These are phyloP conservation scores for Litchi chinensis DNA, from an alignment of 345 rosid species.

Conservation along the genomic window DNA sequence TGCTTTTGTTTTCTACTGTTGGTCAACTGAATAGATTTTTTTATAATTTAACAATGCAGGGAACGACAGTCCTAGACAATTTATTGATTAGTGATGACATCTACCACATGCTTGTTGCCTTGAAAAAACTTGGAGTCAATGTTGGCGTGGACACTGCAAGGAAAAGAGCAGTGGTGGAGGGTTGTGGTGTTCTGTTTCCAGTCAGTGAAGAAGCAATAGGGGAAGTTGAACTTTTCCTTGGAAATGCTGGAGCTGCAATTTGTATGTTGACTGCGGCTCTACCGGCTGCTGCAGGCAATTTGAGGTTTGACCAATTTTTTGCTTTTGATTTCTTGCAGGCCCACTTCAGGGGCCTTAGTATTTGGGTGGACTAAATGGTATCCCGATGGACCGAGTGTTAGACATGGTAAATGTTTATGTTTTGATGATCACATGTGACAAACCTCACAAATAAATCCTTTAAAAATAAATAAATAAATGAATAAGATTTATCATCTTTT, in stretches of 20 bases:
- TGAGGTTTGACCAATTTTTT: constrained; percentile 45
- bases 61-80: constrained; percentile 87
- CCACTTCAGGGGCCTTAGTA: too few relatives aligned
- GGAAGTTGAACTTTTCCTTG: constrained; percentile 81
- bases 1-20: too few relatives aligned
- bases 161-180: constrained; percentile 74
- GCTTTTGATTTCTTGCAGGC: background rate
- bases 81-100: constrained; percentile 88
- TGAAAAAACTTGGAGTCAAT: constrained; percentile 66
- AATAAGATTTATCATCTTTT: too few relatives aligned
- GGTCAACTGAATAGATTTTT: too few relatives aligned
- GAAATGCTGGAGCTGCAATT: constrained; percentile 97
- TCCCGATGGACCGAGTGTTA: too few relatives aligned
- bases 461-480: too few relatives aligned
- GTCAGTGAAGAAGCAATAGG: constrained; percentile 52
- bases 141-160: constrained; percentile 57
- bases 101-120: constrained; percentile 86
- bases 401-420: too few relatives aligned
- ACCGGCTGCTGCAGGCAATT: constrained; percentile 86
- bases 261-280: constrained; percentile 94
- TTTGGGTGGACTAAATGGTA: too few relatives aligned
- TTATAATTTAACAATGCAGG: constrained; percentile 39
- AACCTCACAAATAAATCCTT: too few relatives aligned
- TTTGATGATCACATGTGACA: too few relatives aligned
- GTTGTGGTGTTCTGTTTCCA: constrained; percentile 80